These are phyloP conservation scores for Eucalyptus sideroxylon DNA, from an alignment of 345 rosid species.

Conservation along the genomic window DNA sequence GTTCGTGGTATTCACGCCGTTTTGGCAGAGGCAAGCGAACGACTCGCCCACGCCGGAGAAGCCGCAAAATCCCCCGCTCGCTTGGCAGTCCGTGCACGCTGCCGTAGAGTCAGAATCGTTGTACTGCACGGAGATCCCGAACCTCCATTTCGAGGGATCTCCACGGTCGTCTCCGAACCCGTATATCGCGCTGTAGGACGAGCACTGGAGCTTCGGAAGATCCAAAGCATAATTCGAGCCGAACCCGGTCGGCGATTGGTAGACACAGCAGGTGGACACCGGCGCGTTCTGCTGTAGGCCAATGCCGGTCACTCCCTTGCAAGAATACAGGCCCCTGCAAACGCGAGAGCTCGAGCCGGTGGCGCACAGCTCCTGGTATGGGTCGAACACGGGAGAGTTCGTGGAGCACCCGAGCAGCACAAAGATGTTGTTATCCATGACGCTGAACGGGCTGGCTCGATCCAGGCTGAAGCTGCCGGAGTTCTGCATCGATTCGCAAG, in stretches of 20 bases:
- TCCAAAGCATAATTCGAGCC: constrained; percentile 36
- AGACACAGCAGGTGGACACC: constrained; percentile 44
- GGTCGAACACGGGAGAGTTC: constrained; percentile 50
- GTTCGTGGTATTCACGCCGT: constrained; percentile 37
- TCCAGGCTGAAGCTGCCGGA: constrained; percentile 58
- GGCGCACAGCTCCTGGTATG: constrained; percentile 33
- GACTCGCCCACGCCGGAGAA: constrained; percentile 45
- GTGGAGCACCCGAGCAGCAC: constrained; percentile 58
- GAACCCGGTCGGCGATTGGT: constrained; percentile 37
- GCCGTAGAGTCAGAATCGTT: constrained; percentile 24
- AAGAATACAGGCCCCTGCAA: constrained; percentile 50
- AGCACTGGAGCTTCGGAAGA: constrained; percentile 57
- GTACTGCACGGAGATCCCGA: constrained; percentile 39
- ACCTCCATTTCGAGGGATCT: constrained; percentile 56
- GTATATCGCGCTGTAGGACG: constrained; percentile 41
- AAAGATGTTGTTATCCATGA: constrained; percentile 30
- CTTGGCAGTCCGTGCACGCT: constrained; percentile 44
- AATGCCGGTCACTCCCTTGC: constrained; percentile 46
- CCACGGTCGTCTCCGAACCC: constrained; percentile 45
- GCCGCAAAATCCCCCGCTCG: constrained; percentile 56
- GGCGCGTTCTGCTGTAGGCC: constrained; percentile 49
- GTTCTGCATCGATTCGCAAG: constrained; percentile 53
- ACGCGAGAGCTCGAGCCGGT: constrained; percentile 48
- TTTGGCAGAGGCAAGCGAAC: constrained; percentile 51
- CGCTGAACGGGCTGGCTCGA: constrained; percentile 36